These are phyloP conservation scores for Athelia sp. DNA, from an alignment of 1,284 basidiomycete genomes.

Conservation along the genomic window DNA sequence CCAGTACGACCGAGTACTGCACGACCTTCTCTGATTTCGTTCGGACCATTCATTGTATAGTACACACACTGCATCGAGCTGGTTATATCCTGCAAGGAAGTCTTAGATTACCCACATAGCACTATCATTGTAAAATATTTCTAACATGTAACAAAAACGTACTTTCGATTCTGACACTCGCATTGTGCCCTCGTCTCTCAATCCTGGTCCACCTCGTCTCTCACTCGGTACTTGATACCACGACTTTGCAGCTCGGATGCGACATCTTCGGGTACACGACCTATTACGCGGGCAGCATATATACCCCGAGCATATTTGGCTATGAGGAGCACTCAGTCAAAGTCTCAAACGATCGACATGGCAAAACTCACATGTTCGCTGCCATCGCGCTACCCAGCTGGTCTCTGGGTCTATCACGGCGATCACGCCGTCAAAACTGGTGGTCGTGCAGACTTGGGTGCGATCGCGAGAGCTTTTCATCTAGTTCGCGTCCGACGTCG, in stretches of 20 bases:
- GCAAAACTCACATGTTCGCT: constrained; percentile 84
- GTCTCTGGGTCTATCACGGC: constrained; percentile 84
- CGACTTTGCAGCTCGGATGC: constrained; percentile 72
- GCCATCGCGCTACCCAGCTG: constrained; percentile 96
- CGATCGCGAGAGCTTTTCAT: constrained; percentile 87
- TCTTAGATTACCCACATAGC: no score
- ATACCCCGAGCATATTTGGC: constrained; percentile 84
- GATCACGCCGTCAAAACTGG: constrained; percentile 91
- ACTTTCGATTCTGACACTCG: no score
- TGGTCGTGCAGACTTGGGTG: constrained; percentile 87
- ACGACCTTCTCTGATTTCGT: constrained; percentile 47
- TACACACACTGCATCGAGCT: no score
- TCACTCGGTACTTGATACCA: constrained; percentile 75
- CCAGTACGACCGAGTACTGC: constrained; percentile 59
- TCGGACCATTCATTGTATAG: no score
- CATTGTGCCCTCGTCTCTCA: constrained; percentile 19
- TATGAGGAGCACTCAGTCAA: constrained; percentile 21
- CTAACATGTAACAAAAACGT: no score
- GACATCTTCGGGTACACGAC: constrained; percentile 82
- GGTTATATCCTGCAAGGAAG: no score
- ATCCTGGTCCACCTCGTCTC: constrained; percentile 73
- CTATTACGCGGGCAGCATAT: constrained; percentile 86
- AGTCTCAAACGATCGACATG: no score
- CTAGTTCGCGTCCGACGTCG: no score
- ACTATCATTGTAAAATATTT: no score